Evolutionary conservation across 2,329 filamentous ascomycete genomes (phyloP).

Genomic region (Didymosphaeria variabile): DNA sequence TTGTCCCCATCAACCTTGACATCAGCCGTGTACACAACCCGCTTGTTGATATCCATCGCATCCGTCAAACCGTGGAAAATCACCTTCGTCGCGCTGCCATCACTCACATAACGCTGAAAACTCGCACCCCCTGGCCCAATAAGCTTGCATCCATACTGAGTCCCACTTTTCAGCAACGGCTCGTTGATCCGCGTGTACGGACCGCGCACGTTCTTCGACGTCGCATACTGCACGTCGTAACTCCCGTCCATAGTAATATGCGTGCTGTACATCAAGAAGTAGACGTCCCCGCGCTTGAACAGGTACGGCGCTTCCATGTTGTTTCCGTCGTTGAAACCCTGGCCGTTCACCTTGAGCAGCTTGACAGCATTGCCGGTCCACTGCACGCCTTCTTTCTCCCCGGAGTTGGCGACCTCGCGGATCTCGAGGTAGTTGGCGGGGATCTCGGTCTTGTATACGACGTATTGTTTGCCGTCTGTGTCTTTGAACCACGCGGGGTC

Average conservation of each 20-base stretch:
- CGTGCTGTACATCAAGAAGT: conserved; percentile 16
- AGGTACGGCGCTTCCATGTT: conserved; percentile 15
- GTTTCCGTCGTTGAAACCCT: conserved; percentile 12
- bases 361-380: conserved; percentile 6
- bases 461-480: conserved; percentile 7
- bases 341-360: conserved; percentile 8
- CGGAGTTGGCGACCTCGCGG: conserved; percentile 9
- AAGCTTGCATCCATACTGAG: conserved; percentile 13
- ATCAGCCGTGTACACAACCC: conserved; percentile 12
- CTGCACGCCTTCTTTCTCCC: neutral
- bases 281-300: conserved; percentile 7
- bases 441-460: conserved; percentile 15
- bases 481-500: conserved; percentile 17
- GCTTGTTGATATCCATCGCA: conserved; percentile 1
- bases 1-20: conserved; percentile 10
- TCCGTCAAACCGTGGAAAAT: conserved; percentile 15
- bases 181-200: conserved; percentile 12
- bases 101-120: neutral
- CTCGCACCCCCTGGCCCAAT: conserved; percentile 12
- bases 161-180: conserved; percentile 10
- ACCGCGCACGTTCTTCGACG: conserved; percentile 7
- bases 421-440: conserved; percentile 13
- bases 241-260: conserved; percentile 9
- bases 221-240: conserved; percentile 16
- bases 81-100: neutral